Base-by-base conservation (phyloP, 2,329 filamentous ascomycete species). In the Hypoxylon sp. region DNA sequence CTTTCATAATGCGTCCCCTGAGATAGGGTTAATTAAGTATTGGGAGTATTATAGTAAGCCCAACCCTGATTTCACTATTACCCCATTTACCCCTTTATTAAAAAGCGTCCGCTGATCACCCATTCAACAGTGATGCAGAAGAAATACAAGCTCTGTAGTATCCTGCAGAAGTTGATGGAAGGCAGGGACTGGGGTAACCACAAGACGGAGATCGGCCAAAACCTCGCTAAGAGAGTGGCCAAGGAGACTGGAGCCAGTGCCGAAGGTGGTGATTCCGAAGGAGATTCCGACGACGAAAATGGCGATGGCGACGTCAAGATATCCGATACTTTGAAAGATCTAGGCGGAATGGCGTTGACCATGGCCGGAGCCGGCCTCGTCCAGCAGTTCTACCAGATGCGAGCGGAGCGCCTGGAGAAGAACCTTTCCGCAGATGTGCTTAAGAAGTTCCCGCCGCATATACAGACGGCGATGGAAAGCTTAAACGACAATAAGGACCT, bases 401-500 rank as follows among this genome's bases (percentile, higher is more conserved):
- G 71, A 26, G 75, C 74, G 4, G 71, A 75, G 22, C 65, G 69
- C 24, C 61, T 77, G 19, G 73, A 76, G 58, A 70, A 70, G 48
- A 74, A 67, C n/a, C 69, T 79, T 47, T 73, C 72, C 39, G 74
- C 72, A 14, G 68, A 72, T 14, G 73, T 78, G 17, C 66, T 80
- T 53, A 76, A 77, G 67, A 68, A 74, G 59, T 77, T 75, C 44
- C 77, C 75, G 1, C 72, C 72, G 57, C 66, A 68, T 10, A 60
- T 78, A 52, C 74, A 75, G 60, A 70, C 74, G 11, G 78, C 77
- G 8, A 71, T 79, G 47, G 70, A 77, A 59, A 77, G 74, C 53
- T 70, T 80, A 59, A 73, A 79, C 47, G 76, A 79, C 24, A 79
- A 77, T 54, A 75, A 73, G 70, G 73, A 75, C 61, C 66, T 79